Percentiles rank a stretch among this genome's conserved stretches.
Conservation (phyloP, 2,329 filamentous ascomycete genomes). For the Cladorrhinum sp. region DNA sequence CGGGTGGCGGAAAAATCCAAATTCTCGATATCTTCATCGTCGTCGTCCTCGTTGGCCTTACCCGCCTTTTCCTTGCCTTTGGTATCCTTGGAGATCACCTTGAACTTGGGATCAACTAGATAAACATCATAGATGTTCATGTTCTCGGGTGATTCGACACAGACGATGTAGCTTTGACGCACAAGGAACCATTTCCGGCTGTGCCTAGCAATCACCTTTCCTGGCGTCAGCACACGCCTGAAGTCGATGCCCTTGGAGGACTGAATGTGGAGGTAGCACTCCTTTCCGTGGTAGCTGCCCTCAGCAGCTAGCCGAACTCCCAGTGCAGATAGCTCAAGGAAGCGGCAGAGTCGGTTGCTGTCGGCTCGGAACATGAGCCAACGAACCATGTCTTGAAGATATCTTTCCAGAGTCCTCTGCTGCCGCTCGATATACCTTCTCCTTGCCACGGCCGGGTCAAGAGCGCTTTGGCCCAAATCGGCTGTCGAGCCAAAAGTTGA, state of each 20-base stretch:
- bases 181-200: conserved; percentile 96
- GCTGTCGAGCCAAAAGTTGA: conserved; percentile 46
- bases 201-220: conserved; percentile 76
- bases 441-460: conserved; percentile 54
- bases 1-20: conserved; percentile 40
- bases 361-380: conserved; percentile 97
- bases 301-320: conserved; percentile 92
- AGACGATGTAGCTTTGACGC: conserved; percentile 95
- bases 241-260: conserved; percentile 87
- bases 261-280: conserved; percentile 89
- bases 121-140: conserved; percentile 99
- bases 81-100: conserved; percentile 70
- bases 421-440: conserved; percentile 76
- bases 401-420: conserved; percentile 80
- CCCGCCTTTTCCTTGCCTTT: conserved; percentile 49
- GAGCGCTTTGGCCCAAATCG: conserved; percentile 43
- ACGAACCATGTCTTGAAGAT: conserved; percentile 88
- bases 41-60: conserved; percentile 34
- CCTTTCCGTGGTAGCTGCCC: conserved; percentile 95
- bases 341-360: conserved; percentile 93
- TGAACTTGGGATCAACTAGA: conserved; percentile 87
- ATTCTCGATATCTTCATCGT: conserved; percentile 37
- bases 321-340: conserved; percentile 89
- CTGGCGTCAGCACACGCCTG: conserved; percentile 73
- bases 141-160: conserved; percentile 96